A percentile compares a stretch with the other conserved stretches of the same genome.
Evolutionary conservation across 345 rosid genomes (phyloP).

Genomic region (Cardiospermum halicacabum): DNA sequence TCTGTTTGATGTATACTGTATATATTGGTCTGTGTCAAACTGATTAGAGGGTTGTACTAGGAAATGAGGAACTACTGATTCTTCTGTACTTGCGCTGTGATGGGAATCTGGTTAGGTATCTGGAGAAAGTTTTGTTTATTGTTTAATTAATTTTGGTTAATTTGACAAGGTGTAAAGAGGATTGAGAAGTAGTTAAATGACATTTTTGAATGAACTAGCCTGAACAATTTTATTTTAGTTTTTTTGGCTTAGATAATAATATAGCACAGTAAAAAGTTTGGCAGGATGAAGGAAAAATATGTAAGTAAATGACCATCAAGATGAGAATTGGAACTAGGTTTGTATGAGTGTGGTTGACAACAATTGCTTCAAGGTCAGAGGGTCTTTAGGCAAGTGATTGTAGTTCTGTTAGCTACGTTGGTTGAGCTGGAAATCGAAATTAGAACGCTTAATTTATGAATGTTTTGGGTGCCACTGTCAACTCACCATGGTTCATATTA

Average conservation of each 20-base stretch:
- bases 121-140: background rate
- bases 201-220: background rate
- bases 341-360: background rate
- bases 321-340: background rate
- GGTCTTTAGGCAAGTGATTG: background rate
- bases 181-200: background rate
- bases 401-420: background rate
- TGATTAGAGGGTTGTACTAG: conserved; percentile 1
- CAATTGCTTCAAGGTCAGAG: background rate
- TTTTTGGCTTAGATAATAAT: background rate
- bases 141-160: background rate
- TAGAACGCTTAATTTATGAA: background rate
- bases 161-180: background rate
- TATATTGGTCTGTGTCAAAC: background rate
- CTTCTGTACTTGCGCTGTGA: background rate
- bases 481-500: background rate
- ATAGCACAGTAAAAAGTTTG: background rate
- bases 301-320: background rate
- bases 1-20: background rate
- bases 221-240: too few relatives aligned
- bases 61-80: background rate
- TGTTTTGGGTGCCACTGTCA: background rate
- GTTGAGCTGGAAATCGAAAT: background rate
- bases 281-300: background rate
- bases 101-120: background rate